Base-by-base conservation (phyloP, 495 filamentous ascomycete species). In the Entonaema liquescens region DNA sequence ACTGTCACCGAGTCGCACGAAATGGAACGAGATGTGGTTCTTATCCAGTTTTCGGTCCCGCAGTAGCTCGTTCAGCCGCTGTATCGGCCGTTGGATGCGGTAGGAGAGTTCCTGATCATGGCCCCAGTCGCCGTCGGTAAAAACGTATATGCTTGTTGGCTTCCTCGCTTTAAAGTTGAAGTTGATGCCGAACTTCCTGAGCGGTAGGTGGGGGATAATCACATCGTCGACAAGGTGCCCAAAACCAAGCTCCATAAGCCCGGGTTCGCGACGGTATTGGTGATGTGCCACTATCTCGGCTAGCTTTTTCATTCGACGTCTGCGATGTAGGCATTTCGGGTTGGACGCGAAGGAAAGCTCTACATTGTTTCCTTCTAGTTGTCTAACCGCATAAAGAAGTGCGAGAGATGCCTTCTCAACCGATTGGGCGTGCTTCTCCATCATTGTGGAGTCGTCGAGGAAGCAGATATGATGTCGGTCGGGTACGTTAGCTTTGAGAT, bases 101-200 rank as follows among this genome's bases (percentile, higher is more conserved):
- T 44, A 66, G 2, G 71, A 70, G 9, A 60, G 70, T 15, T 58
- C 50, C 15, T 69, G 47, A 4, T 61, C 35, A 35, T 33, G 6
- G 23, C 79, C 72, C 80, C 80, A 84, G 19, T 77, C 65, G 8
- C 76, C 82, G 47, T 82, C 76, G 0, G 82, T 84, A 26, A 84
- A 68, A 1, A 84, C 63, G 28, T 81, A 83, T 7, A 84, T 62
- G 52, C 72, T 81, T 1, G 80, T 53, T 23, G 72, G 70, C 29
- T 67, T 75, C 19, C 53, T 44, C 12, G 61, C 23, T 3, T 17
- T 19, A 19, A 55, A 35, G 13, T 72, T 59, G 44, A 66, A 4
- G 3, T 66, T 70, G 1, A 74, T 49, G 35, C 77, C 74, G 19
- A 72, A 66, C 19, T 67, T 11, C 25, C 50, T 62, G 11, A 26